Conservation (phyloP, 805 yeast genomes). For the Ogataea allantospora region DNA sequence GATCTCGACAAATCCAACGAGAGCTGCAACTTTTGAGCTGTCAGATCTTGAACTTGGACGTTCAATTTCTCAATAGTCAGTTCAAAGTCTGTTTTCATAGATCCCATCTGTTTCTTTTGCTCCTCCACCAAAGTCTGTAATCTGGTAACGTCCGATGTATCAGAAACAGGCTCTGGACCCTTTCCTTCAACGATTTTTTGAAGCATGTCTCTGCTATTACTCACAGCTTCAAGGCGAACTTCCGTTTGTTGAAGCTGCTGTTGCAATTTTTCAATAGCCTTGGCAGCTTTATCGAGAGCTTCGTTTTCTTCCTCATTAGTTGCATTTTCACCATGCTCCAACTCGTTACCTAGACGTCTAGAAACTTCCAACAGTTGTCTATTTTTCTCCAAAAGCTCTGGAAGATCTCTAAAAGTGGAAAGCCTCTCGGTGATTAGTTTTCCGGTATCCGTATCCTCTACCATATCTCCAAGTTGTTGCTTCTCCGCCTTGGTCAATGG, state of each 20-base stretch:
- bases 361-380: constrained; percentile 66
- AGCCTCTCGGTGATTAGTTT: constrained; percentile 68
- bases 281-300: constrained; percentile 47
- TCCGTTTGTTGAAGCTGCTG: constrained; percentile 54
- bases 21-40: constrained; percentile 44
- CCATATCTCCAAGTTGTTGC: constrained; percentile 57
- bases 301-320: constrained; percentile 40
- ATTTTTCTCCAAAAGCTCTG: constrained; percentile 72
- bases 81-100: constrained; percentile 39
- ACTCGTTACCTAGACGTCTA: constrained; percentile 66
- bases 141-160: constrained; percentile 12
- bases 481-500: constrained; percentile 68
- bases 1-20: constrained; percentile 51
- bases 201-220: constrained; percentile 70
- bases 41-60: constrained; percentile 40
- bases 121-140: constrained; percentile 22
- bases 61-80: constrained; percentile 49
- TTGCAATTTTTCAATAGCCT: constrained; percentile 62
- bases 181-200: constrained; percentile 31
- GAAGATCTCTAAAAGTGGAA: constrained; percentile 63
- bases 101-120: constrained; percentile 40
- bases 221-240: constrained; percentile 49
- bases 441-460: constrained; percentile 65
- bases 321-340: constrained; percentile 62
- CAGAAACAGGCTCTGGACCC: constrained; percentile 1